Conservation (phyloP, 805 yeast species). For the Candida yuanshanica region DNA sequence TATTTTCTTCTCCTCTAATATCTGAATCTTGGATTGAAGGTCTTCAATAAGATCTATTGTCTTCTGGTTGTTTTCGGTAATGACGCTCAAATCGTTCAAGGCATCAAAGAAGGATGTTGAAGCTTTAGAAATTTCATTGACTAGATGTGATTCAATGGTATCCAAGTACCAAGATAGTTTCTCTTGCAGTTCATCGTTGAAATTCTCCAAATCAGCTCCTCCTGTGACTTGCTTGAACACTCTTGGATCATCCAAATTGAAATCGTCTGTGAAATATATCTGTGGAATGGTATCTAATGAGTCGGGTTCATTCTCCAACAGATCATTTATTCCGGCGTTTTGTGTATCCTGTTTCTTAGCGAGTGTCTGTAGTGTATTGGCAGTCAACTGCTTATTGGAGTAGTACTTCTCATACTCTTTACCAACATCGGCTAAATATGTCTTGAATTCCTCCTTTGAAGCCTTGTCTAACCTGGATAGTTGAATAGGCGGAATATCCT, state of each 20-base stretch:
- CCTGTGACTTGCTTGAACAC: conserved; percentile 71
- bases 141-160: conserved; percentile 72
- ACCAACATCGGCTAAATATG: conserved; percentile 39
- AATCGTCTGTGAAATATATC: conserved; percentile 60
- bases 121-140: conserved; percentile 77
- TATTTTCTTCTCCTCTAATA: conserved; percentile 45
- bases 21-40: conserved; percentile 40
- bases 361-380: conserved; percentile 22
- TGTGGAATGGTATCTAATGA: conserved; percentile 51
- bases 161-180: conserved; percentile 79
- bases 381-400: conserved; percentile 36
- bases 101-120: conserved; percentile 84
- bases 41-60: conserved; percentile 43
- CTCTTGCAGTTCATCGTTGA: conserved; percentile 64
- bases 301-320: conserved; percentile 20
- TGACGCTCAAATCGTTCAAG: conserved; percentile 65
- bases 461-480: conserved; percentile 48
- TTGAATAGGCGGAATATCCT: conserved; percentile 80
- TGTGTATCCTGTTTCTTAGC: conserved; percentile 10
- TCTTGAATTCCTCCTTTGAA: conserved; percentile 35
- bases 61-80: conserved; percentile 47
- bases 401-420: conserved; percentile 41
- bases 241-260: conserved; percentile 84
- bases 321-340: conserved; percentile 8
- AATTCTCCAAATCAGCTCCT: conserved; percentile 41